phyloP scores from a whole-genome alignment of 768 basidiomycete species.

The Leccinellum albellum region DNA sequence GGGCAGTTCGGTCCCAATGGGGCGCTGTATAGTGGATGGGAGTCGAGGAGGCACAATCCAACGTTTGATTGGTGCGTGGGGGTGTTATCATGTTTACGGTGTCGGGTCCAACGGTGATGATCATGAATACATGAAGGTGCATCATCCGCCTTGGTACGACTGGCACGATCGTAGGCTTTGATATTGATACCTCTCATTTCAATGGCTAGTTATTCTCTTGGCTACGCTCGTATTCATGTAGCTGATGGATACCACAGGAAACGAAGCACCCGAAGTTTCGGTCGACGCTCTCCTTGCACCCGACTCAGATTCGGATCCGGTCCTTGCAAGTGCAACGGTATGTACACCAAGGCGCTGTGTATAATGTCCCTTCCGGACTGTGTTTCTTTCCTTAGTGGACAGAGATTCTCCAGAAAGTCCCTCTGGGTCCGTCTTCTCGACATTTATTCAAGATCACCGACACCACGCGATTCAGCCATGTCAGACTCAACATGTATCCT shows the following conservation, averaged over 20 bases:
- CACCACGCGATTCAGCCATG: constrained; percentile 58
- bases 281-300: constrained; percentile 56
- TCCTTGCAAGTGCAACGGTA: constrained; percentile 52
- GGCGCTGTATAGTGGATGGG: constrained; percentile 94
- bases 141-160: constrained; percentile 84
- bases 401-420: constrained; percentile 69
- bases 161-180: constrained; percentile 74
- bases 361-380: neutral
- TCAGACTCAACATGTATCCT: constrained; percentile 93
- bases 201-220: constrained; percentile 50
- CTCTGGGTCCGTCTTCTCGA: constrained; percentile 78
- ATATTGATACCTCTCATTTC: constrained; percentile 95
- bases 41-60: constrained; percentile 85
- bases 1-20: constrained; percentile 98
- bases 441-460: constrained; percentile 79
- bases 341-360: constrained; percentile 15
- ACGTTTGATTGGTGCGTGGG: constrained; percentile 73
- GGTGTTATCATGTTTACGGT: neutral
- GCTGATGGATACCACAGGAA: constrained; percentile 43
- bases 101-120: neutral
- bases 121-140: constrained; percentile 71
- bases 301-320: constrained; percentile 40
- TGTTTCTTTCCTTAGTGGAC: constrained; percentile 54
- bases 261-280: constrained; percentile 81
- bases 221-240: neutral